A percentile compares a stretch with the other conserved stretches of the same genome.
Evolutionary conservation across 768 basidiomycete genomes (phyloP).

Genomic region (Rhodotorula diobovata): DNA sequence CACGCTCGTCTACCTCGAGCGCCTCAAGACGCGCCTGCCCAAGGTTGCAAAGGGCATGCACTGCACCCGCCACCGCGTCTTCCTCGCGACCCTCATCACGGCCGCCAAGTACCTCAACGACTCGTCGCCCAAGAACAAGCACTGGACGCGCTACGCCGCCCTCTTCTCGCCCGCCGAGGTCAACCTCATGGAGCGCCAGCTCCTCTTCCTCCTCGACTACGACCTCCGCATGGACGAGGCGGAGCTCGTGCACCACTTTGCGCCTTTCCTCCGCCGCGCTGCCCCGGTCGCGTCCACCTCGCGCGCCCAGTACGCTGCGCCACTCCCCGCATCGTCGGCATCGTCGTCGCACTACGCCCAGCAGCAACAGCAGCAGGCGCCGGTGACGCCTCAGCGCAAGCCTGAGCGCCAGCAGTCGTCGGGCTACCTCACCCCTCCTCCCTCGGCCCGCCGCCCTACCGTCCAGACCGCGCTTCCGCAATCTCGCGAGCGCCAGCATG

Average conservation of each 20-base stretch:
- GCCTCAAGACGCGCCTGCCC: slow-evolving; percentile 74
- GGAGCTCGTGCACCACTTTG: slow-evolving; percentile 61
- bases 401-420: neutral
- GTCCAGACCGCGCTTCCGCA: neutral
- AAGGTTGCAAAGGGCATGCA: slow-evolving; percentile 78
- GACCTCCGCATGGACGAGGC: slow-evolving; percentile 84
- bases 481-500: neutral
- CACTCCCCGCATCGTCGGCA: too few relatives aligned
- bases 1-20: slow-evolving; percentile 86
- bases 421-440: slow-evolving; percentile 31
- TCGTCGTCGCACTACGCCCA: neutral
- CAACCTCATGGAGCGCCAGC: slow-evolving; percentile 96
- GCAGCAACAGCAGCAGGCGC: slow-evolving; percentile 9
- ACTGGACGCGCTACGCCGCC: slow-evolving; percentile 78
- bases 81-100: slow-evolving; percentile 91
- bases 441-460: slow-evolving; percentile 27
- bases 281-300: slow-evolving; percentile 31
- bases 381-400: neutral
- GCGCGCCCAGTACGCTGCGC: slow-evolving; percentile 1
- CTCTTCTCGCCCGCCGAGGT: slow-evolving; percentile 62
- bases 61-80: slow-evolving; percentile 91
- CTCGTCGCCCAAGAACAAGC: slow-evolving; percentile 78
- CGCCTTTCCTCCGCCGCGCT: slow-evolving; percentile 54
- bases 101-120: slow-evolving; percentile 92
- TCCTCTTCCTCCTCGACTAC: slow-evolving; percentile 85